A percentile compares a stretch with the other conserved stretches of the same genome.
Evolutionary conservation across 2,329 filamentous ascomycete genomes (phyloP).

Genomic region (Botryosphaeria agaves): DNA sequence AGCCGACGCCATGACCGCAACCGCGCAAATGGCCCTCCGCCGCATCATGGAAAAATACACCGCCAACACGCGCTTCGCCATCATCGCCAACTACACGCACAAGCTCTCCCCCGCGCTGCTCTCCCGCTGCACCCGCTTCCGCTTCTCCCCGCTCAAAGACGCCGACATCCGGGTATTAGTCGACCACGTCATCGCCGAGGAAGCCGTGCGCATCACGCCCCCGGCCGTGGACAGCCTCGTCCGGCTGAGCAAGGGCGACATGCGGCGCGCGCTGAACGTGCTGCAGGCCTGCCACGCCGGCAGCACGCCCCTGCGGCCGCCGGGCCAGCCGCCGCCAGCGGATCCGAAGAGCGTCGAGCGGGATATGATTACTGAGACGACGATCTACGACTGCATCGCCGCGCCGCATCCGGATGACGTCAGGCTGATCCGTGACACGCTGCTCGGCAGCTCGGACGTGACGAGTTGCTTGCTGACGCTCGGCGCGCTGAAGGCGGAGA

Average conservation of each 20-base stretch:
- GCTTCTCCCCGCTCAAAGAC: constrained; percentile 88
- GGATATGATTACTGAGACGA: constrained; percentile 78
- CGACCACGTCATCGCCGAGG: constrained; percentile 76
- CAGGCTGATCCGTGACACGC: constrained; percentile 62
- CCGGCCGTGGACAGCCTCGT: constrained; percentile 76
- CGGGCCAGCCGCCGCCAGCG: constrained; percentile 26
- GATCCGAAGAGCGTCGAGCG: constrained; percentile 45
- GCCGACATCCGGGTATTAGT: constrained; percentile 70
- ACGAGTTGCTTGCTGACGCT: constrained; percentile 78
- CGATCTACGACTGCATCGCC: constrained; percentile 94
- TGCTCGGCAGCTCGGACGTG: constrained; percentile 73
- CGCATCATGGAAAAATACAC: constrained; percentile 99
- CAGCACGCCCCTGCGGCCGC: constrained; percentile 42
- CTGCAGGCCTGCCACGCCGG: constrained; percentile 93
- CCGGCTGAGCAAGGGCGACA: constrained; percentile 80
- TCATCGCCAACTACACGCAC: constrained; percentile 98
- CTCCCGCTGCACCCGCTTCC: constrained; percentile 84
- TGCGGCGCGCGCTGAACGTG: constrained; percentile 87
- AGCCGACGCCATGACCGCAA: constrained; percentile 99
- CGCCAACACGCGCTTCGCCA: constrained; percentile 90
- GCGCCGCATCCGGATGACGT: constrained; percentile 86
- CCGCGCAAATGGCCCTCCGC: constrained; percentile 90
- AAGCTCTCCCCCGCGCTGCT: constrained; percentile 87
- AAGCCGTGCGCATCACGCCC: constrained; percentile 64
- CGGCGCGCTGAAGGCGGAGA: constrained; percentile 68